These are phyloP conservation scores for Brassica rapa DNA, from an alignment of 345 rosid genomes.

Conservation along the genomic window DNA sequence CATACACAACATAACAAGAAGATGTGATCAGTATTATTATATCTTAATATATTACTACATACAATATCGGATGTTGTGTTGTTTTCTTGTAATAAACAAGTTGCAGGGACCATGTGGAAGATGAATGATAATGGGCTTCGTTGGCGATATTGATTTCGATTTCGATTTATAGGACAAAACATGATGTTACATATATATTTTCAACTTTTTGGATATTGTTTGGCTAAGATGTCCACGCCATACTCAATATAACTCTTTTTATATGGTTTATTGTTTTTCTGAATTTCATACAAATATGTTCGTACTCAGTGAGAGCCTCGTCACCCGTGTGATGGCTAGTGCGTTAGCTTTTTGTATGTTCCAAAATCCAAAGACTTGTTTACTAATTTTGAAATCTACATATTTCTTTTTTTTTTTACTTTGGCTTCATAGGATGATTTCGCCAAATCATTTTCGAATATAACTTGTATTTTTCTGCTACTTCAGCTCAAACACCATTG, in stretches of 20 bases:
- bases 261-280: not conserved
- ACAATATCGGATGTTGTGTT: not conserved
- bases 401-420: too few relatives aligned
- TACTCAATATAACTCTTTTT: not conserved
- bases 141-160: not conserved
- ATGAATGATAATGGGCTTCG: not conserved
- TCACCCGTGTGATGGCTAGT: too few relatives aligned
- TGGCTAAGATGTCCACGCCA: not conserved
- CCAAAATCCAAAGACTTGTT: too few relatives aligned
- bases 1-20: not conserved
- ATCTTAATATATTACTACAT: too few relatives aligned
- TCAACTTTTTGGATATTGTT: not conserved
- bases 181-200: not conserved
- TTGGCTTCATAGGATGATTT: too few relatives aligned
- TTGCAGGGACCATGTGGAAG: conserved; percentile 1
- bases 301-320: too few relatives aligned
- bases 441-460: too few relatives aligned
- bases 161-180: not conserved
- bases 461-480: too few relatives aligned
- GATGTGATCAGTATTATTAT: not conserved
- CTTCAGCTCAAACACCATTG: too few relatives aligned
- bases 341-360: too few relatives aligned
- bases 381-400: too few relatives aligned
- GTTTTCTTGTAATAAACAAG: not conserved
- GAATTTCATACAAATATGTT: too few relatives aligned